Evolutionary conservation across 1,139 yeast genomes (phyloP).

Genomic region (Eremothecium gossypii): DNA sequence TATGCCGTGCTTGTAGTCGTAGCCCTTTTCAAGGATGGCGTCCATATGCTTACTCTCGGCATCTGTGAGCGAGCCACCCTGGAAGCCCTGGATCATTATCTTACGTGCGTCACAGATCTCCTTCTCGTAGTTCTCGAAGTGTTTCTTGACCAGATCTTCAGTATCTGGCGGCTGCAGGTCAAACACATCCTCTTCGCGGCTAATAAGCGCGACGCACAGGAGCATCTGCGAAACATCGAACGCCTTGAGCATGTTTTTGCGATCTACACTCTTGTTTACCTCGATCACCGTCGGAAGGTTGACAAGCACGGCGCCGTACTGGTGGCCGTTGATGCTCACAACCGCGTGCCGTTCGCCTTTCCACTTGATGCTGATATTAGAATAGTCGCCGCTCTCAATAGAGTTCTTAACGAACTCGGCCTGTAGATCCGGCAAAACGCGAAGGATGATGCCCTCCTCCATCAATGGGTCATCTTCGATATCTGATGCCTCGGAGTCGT

Average conservation of each 20-base stretch:
- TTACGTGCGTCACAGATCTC: constrained; percentile 25
- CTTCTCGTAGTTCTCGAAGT: constrained; percentile 29
- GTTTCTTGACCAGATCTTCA: constrained; percentile 29
- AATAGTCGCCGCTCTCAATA: constrained; percentile 71
- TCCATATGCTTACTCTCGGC: constrained; percentile 39
- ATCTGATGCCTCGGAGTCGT: constrained; percentile 95
- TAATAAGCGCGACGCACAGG: constrained; percentile 58
- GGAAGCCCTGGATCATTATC: constrained; percentile 17
- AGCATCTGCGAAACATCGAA: constrained; percentile 82
- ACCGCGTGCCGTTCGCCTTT: constrained; percentile 67
- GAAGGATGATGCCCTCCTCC: constrained; percentile 74
- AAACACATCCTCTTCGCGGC: constrained; percentile 44
- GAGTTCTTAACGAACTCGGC: constrained; percentile 71
- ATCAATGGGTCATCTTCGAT: constrained; percentile 88
- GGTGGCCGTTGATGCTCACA: constrained; percentile 41
- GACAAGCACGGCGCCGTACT: constrained; percentile 75
- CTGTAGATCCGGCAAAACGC: constrained; percentile 61
- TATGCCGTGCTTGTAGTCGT: constrained; percentile 66
- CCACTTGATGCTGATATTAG: constrained; percentile 70
- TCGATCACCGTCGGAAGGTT: constrained; percentile 87
- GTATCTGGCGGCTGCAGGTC: constrained; percentile 22
- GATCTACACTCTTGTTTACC: constrained; percentile 79
- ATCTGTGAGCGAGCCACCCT: constrained; percentile 29
- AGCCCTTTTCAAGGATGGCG: constrained; percentile 37
- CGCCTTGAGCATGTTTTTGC: constrained; percentile 79